Base-by-base conservation (phyloP, 108 stramenopile genomes). In the Pseudonitzschia pungens region DNA sequence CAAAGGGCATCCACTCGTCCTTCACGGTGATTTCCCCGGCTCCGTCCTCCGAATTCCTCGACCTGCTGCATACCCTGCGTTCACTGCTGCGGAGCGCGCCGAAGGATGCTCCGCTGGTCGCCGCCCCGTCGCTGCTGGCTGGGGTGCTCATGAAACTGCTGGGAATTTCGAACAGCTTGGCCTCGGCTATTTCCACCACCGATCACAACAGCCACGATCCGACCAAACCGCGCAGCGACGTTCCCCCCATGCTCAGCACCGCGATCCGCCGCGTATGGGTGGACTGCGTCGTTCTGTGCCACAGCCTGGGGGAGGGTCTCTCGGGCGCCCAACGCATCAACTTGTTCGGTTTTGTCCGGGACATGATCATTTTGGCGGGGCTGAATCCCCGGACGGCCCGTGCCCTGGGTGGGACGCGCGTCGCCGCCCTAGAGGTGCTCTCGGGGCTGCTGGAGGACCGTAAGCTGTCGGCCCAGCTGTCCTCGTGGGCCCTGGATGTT, bases 1-100 rank as follows among this genome's bases (percentile, higher is more conserved):
- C 93, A 18, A 82, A 83, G 74, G 93, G 91, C 22, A 88, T 90
- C 81, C 93, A 94, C 66, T 87, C 88, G 11, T 84, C 88, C 50
- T 94, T 92, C 68, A 65, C 77, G 18, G 83, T 79, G 0, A 70
- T 86, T 16, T 64, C 77, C 18, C 90, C 91, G n/a, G 86, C 87
- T 11, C 89, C 94, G 2, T 87, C 84, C 43, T 78, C 84, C 12
- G 80, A 85, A 29, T 63, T 95, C 51, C 81, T 90, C 31, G 74
- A 79, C 22, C 76, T 89, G 11, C 80, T 95, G 36, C 72, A 85
- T 59, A 74, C 83, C 32, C 75, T 95, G 59, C 53, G 91, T 36
- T 77, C 83, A 6, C 76, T 87, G 74, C 63, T 95, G 55, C 81
- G 90, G 45, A 78, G 79, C 57, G 73, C 83, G 28, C 80, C 85